Conservation (phyloP, 2,329 filamentous ascomycete genomes). For the Alternaria triticimaculans region DNA sequence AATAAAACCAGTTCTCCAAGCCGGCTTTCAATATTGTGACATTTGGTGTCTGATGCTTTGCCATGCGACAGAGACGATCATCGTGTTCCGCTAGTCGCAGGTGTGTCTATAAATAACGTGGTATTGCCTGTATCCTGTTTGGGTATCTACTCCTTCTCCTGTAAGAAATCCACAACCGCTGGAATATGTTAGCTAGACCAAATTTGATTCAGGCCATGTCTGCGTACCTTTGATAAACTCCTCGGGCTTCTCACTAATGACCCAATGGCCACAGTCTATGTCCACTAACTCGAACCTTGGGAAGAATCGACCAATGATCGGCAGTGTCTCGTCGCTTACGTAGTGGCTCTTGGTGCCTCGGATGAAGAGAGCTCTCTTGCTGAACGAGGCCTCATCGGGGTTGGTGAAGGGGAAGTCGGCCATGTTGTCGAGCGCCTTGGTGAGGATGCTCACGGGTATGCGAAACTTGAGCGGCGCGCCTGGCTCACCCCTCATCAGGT, state of each 20-base stretch:
- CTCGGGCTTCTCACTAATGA: constrained; percentile 87
- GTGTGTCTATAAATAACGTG: background rate
- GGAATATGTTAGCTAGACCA: constrained; percentile 6
- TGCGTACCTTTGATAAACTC: constrained; percentile 73
- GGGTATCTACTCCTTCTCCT: constrained; percentile 52
- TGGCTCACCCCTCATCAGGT: constrained; percentile 67
- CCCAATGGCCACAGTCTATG: constrained; percentile 83
- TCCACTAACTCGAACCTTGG: constrained; percentile 76
- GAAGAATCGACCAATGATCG: constrained; percentile 83
- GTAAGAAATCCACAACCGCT: constrained; percentile 71
- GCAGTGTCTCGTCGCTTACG: constrained; percentile 79
- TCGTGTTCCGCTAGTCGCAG: background rate
- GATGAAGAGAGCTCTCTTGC: constrained; percentile 81
- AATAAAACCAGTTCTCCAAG: background rate
- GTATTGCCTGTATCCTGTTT: background rate
- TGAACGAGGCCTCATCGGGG: constrained; percentile 70
- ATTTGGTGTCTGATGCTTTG: background rate
- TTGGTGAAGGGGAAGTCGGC: constrained; percentile 88
- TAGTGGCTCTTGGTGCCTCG: constrained; percentile 78
- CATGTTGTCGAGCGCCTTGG: constrained; percentile 72
- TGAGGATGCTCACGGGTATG: constrained; percentile 77
- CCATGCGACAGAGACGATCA: background rate
- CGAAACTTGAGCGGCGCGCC: constrained; percentile 72
- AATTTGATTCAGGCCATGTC: accelerated
- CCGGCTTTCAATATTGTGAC: background rate